Evolutionary conservation across 2,329 filamentous ascomycete genomes (phyloP).

Genomic region (Aspergillus candidus): DNA sequence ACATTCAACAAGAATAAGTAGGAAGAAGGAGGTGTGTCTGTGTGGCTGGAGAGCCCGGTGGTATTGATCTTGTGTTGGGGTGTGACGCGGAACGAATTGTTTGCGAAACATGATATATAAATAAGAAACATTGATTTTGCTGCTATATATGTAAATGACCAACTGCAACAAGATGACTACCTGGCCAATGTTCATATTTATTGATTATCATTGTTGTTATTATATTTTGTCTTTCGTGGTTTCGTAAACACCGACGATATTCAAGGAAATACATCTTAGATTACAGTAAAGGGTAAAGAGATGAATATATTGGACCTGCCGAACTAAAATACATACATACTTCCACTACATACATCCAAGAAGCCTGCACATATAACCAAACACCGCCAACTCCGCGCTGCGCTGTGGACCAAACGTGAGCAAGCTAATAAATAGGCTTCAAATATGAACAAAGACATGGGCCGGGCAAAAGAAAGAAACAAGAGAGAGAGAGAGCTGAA

Average conservation of each 20-base stretch:
- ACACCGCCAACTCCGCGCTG: conserved; percentile 31
- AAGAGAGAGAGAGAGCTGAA: neutral
- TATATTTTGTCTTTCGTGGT: no score
- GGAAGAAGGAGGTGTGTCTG: no score
- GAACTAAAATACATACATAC: neutral
- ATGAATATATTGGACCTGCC: neutral
- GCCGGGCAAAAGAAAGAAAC: conserved; percentile 3
- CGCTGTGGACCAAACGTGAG: conserved; percentile 9
- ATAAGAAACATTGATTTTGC: neutral
- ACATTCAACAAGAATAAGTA: no score
- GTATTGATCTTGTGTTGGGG: no score
- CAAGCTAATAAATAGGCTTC: conserved; percentile 1
- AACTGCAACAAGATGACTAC: neutral
- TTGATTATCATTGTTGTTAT: no score
- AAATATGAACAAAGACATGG: conserved; percentile 1
- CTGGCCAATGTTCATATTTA: no score
- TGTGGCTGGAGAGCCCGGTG: no score
- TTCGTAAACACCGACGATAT: no score
- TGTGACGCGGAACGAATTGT: no score
- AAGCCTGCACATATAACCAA: conserved; percentile 5
- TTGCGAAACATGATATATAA: no score
- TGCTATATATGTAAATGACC: neutral
- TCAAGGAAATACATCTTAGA: no score
- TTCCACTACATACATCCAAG: conserved; percentile 1
- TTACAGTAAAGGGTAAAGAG: no score